Evolutionary conservation across 179 eudicot species (phyloP).

Genomic region (Actinidia chinensis): DNA sequence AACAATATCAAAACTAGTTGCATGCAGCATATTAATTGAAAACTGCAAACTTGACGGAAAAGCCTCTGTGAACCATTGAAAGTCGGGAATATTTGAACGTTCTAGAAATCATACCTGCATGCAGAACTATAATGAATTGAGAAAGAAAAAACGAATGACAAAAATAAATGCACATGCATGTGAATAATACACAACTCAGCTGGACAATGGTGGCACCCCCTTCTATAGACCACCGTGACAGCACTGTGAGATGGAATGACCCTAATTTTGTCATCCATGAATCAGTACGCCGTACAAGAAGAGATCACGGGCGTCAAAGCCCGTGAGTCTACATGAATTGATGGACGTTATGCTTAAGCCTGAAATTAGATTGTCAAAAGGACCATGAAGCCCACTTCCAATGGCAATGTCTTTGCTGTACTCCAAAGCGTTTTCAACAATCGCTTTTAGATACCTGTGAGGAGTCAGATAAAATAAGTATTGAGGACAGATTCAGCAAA

Average conservation of each 20-base stretch:
- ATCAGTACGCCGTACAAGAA: constrained; percentile 94
- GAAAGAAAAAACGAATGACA: not conserved
- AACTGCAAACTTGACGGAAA: not conserved
- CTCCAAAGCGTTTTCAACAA: constrained; percentile 67
- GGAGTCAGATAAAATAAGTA: not conserved
- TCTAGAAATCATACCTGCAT: not conserved
- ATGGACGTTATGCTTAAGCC: constrained; percentile 50
- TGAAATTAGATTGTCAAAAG: constrained; percentile 78
- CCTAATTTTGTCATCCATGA: constrained; percentile 91
- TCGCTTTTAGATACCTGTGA: constrained; percentile 75
- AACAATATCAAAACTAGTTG: not conserved
- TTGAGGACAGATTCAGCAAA: not conserved
- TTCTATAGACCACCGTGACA: constrained; percentile 78
- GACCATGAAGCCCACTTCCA: constrained; percentile 85
- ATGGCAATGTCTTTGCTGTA: constrained; percentile 75
- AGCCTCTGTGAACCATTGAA: not conserved
- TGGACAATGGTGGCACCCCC: constrained; percentile 96
- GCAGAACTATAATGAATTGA: not conserved
- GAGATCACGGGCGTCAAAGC: constrained; percentile 61
- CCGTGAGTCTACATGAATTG: constrained; percentile 29
- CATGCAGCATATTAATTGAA: not conserved
- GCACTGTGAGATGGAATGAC: constrained; percentile 73
- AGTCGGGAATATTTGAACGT: not conserved
- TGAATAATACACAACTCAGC: constrained; percentile 55
- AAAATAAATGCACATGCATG: not conserved